Evolutionary conservation across 2,329 filamentous ascomycete genomes (phyloP), one percentile per base, ranked within the genome.

Genomic region (Nemania abortiva): DNA sequence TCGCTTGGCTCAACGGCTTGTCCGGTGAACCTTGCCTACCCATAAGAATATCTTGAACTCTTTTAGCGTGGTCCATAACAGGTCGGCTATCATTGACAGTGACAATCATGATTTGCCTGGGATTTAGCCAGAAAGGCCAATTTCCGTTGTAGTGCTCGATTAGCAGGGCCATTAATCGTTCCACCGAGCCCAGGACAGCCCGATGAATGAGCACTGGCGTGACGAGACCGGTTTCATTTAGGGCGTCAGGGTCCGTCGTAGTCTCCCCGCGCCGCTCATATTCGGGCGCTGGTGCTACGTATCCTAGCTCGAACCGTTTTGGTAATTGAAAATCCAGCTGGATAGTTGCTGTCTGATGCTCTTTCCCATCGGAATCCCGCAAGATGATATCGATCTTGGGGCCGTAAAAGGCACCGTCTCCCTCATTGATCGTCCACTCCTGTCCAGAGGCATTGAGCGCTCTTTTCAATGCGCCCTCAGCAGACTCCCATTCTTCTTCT

Each of bases 271-370:
- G 82, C 27, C 83, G 82, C 74, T 92, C 89, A 20, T 86, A 77
- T 71, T 90, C 89, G 0, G 90, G 89, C 0, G 89, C 89, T 0
- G 91, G 90, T 0, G 90, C 90, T 75, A 89, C 85, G 76, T 97
- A 97, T 75, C 90, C 87, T 42, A 97, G 83, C 54, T 88, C 88
- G 77, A 97, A 97, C 13, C 93, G 89, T 77, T 93, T 92, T 0
- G 94, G 94, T 1, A 97, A 85, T 80, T 97, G 94, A 79, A 97
- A 97, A 79, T 97, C 94, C 31, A 97, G 87, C 82, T 97, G 94
- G 59, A 97, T 91, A 0, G 94, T 97, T 2, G 93, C 94, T 2
- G 94, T 93, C 78, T 97, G 94, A 77, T 97, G 94, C 75, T 94
- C 92, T 77, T 95, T 97, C 7, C 92, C 93, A 75, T 93, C 88